phyloP scores from a whole-genome alignment of 345 rosid genomes.

The Clarkia xantiana region DNA sequence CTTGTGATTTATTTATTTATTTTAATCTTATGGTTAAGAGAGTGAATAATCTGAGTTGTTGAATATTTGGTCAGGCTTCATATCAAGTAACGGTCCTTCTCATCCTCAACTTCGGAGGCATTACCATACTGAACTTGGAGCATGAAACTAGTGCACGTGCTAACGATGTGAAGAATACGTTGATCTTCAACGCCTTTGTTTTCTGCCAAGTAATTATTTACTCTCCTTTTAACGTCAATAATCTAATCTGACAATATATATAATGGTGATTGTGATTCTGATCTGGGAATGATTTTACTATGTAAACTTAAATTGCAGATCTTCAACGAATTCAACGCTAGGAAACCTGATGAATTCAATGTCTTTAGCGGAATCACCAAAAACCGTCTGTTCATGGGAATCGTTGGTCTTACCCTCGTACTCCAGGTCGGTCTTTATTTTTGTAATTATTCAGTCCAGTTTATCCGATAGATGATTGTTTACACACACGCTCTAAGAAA shows the following conservation, averaged over 20 bases:
- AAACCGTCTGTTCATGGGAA: slow-evolving; percentile 67
- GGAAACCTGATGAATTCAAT: slow-evolving; percentile 82
- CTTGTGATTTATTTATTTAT: not conserved
- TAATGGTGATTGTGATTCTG: slow-evolving; percentile 1
- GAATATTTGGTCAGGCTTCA: slow-evolving; percentile 36
- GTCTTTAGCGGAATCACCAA: slow-evolving; percentile 57
- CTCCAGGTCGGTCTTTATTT: slow-evolving; percentile 47
- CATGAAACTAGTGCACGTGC: slow-evolving; percentile 17
- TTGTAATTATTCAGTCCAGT: too few species aligned
- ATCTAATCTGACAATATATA: not conserved
- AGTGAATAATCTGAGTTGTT: not conserved
- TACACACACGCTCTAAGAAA: too few species aligned
- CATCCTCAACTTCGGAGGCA: slow-evolving; percentile 59
- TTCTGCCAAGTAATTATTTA: slow-evolving; percentile 61
- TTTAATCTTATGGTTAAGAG: not conserved
- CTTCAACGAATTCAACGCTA: slow-evolving; percentile 88
- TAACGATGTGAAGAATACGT: slow-evolving; percentile 54
- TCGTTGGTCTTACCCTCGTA: slow-evolving; percentile 51
- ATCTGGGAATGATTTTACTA: not conserved
- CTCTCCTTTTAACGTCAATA: not conserved
- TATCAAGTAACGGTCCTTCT: slow-evolving; percentile 77
- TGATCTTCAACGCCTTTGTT: slow-evolving; percentile 89
- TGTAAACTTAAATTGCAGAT: slow-evolving; percentile 22
- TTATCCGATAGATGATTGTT: too few species aligned
- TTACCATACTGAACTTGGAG: slow-evolving; percentile 38